Percentiles rank a stretch among this genome's conserved stretches.
phyloP scores from a whole-genome alignment of 2,329 filamentous ascomycete genomes.

The Scedosporium apiospermum region DNA sequence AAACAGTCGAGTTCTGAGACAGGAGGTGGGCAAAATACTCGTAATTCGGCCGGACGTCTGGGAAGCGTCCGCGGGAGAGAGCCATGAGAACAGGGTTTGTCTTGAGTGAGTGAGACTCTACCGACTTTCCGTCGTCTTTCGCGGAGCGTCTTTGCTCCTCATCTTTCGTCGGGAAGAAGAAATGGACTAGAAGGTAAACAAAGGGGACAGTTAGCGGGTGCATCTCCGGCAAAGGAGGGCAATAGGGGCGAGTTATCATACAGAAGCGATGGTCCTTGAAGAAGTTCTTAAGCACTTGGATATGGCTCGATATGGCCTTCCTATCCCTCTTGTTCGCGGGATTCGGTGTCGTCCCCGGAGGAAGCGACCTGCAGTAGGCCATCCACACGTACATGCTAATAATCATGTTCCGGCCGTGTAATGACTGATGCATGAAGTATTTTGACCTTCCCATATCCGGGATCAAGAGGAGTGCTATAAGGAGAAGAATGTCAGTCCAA shows the following conservation, averaged over 20 bases:
- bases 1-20: conserved; percentile 41
- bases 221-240: too few species aligned
- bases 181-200: conserved; percentile 36
- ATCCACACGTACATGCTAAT: conserved; percentile 60
- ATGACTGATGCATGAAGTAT: conserved; percentile 53
- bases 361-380: conserved; percentile 34
- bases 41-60: conserved; percentile 51
- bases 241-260: conserved; percentile 28
- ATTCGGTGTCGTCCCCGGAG: conserved; percentile 25
- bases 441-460: conserved; percentile 59
- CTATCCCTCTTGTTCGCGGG: conserved; percentile 24
- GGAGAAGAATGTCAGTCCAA: background rate
- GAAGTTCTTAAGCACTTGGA: conserved; percentile 61
- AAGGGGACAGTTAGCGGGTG: conserved; percentile 1
- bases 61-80: conserved; percentile 46
- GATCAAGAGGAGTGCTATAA: conserved; percentile 51
- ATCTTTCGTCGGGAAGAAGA: conserved; percentile 47
- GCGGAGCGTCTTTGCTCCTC: conserved; percentile 41
- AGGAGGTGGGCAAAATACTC: conserved; percentile 51
- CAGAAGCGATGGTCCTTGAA: conserved; percentile 53
- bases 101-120: conserved; percentile 49
- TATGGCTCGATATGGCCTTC: conserved; percentile 62
- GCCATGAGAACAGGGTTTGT: conserved; percentile 55
- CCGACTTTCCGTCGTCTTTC: conserved; percentile 20
- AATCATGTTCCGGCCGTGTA: conserved; percentile 60